A percentile compares a stretch with the other conserved stretches of the same genome.
Conservation (phyloP, 768 basidiomycete species). For the Mrakia gelida region DNA sequence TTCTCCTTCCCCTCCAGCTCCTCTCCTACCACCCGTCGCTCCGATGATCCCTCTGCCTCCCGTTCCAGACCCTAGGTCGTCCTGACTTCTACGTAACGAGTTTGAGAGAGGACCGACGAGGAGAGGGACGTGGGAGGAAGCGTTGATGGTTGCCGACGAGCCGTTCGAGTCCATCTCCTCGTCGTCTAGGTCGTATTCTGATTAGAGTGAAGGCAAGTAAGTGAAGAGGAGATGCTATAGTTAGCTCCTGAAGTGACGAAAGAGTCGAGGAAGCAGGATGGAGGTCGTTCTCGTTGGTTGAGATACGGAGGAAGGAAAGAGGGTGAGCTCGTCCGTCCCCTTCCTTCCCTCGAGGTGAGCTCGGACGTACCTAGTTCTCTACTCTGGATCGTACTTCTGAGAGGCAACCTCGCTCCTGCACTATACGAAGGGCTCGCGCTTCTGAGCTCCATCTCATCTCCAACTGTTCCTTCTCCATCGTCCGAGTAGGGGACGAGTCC, state of each 20-base stretch:
- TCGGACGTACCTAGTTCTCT: conserved; percentile 70
- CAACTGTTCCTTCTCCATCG: not conserved
- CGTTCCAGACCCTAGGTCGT: conserved; percentile 49
- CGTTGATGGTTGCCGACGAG: conserved; percentile 38
- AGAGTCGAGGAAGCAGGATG: not conserved
- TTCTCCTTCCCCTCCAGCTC: conserved; percentile 47
- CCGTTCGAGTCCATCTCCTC: conserved; percentile 56
- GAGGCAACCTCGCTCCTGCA: conserved; percentile 53
- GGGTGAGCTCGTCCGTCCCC: conserved; percentile 28
- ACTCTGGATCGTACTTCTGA: conserved; percentile 68
- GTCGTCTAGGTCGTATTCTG: conserved; percentile 78
- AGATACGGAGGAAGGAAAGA: not conserved
- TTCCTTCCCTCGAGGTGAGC: conserved; percentile 33
- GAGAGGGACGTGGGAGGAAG: conserved; percentile 53
- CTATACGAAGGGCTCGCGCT: conserved; percentile 15
- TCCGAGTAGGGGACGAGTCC: conserved; percentile 22
- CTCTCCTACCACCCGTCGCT: conserved; percentile 37
- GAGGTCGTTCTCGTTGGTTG: not conserved
- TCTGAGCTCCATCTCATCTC: conserved; percentile 8
- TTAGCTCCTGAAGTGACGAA: no score
- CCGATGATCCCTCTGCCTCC: conserved; percentile 44
- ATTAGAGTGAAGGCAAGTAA: not conserved
- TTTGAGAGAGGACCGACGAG: conserved; percentile 70
- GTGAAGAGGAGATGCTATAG: not conserved
- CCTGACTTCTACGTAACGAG: not conserved